Evolutionary conservation across 305 asterid genomes (phyloP), one percentile per base, ranked within the genome.

Genomic region (Coffea humblotiana): DNA sequence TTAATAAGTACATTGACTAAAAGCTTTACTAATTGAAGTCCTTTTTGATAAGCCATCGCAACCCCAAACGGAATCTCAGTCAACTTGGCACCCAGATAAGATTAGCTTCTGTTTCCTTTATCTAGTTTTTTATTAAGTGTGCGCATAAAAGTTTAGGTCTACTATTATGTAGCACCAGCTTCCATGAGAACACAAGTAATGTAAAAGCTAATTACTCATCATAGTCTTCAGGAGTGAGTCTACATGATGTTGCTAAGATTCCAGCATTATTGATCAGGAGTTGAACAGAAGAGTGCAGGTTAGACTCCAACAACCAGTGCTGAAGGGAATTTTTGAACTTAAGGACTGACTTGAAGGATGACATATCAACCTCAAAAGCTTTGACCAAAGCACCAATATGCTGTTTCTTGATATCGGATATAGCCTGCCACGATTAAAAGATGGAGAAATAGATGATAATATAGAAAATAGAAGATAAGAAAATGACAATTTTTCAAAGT

Each of bases 241-340:
- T 88, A 80, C 79, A 25, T 29, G 97, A 88, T 64, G 94, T 93
- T 69, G 98, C 97, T 71, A 95, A 85, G 85, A 93, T 90, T 80
- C 98, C 99, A 78, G 97, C 98, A 85, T 95, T 92, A 89, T 95
- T 95, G 87, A 95, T 88, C 82, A 95, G 85, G 80, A 95, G 87
- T 79, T 95, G 99, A 86, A 95, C 77, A 77, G 98, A 95, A 65
- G 85, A 76, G 85, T 95, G 96, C 89, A 92, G 77, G 82, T 88
- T 81, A 60, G 94, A 91, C 82, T 92, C 98, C 81, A 65, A 52
- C 43, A 91, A 87, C 99, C 99, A 95, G 77, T 88, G 91, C 87
- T 89, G 86, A 84, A 95, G 94, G 72, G 92, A 88, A 88, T 37
- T 76, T 78, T 88, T 88, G 87, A 95, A 93, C 86, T 87, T 86